Base-by-base conservation (phyloP, 2,329 filamentous ascomycete genomes). In the Camillea tinctor region DNA sequence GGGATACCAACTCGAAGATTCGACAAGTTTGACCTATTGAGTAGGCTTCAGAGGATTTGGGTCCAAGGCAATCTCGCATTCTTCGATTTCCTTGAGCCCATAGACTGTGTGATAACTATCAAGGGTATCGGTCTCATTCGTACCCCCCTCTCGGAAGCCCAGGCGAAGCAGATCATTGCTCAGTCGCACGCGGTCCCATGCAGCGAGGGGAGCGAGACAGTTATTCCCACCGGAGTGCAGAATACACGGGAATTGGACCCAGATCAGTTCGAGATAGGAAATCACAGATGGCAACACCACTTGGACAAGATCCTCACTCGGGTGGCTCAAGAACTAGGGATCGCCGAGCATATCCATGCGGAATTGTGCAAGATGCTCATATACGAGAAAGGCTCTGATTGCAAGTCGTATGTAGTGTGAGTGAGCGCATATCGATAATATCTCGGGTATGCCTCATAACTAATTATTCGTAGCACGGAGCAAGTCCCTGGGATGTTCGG, bases 401-500 rank as follows among this genome's bases (percentile, higher is more conserved):
- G 80, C 68, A 80, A 80, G 63, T 60, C 77, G 0, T 78, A 81
- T 60, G 75, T 75, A 26, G 79, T 82, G 71, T 73, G 63, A 61
- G 68, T 30, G 26, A 7, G 26, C 26, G 26, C 52, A 17, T n/a
- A 17, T 30, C 22, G 2, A 11, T 4, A 7, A 20, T 49, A 20
- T 7, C 20, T 5, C n/a, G 3, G n/a, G 48, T 11, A 8, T 26
- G 11, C 49, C 22, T 52, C 22, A 11, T 23, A 26, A 17, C 56
- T 62, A 44, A 24, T 13, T 51, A 26, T 13, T 55, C 48, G n/a
- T 20, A 77, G 75, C 66, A 79, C 75, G 0, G 78, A 82, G 60
- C 82, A 81, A 54, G 73, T 71, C 0, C 75, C 76, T 0, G 75
- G 76, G 19, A 82, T 82, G 77, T 75, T 85, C 61, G 82, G 79